Evolutionary conservation across 345 rosid genomes (phyloP).

Genomic region (Clausena lansium): DNA sequence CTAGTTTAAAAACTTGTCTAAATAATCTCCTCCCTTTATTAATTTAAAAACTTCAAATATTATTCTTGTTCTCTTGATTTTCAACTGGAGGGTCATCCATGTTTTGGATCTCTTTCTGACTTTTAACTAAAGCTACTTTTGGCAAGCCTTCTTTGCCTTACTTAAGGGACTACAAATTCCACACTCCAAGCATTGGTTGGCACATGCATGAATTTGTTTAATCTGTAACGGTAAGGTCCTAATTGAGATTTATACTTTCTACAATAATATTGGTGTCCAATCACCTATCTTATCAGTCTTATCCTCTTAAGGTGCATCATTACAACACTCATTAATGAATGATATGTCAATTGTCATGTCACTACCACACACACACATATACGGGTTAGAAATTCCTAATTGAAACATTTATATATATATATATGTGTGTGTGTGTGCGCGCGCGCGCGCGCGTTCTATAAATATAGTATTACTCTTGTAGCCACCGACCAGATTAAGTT

Average conservation of each 20-base stretch:
- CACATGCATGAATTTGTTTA: neutral
- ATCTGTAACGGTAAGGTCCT: slow-evolving; percentile 9
- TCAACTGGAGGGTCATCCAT: slow-evolving; percentile 28
- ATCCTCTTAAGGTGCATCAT: neutral
- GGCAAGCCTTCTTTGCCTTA: slow-evolving; percentile 22
- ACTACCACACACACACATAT: no score
- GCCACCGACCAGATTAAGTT: no score
- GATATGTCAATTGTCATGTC: no score
- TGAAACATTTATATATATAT: no score
- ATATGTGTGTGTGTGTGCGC: no score
- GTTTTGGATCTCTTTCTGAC: slow-evolving; percentile 14
- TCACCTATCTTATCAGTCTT: neutral
- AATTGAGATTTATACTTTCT: slow-evolving; percentile 8
- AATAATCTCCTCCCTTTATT: slow-evolving; percentile 2
- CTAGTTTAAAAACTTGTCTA: slow-evolving; percentile 5
- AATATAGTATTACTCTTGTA: no score
- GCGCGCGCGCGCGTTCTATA: no score
- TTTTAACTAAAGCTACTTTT: slow-evolving; percentile 9
- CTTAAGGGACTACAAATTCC: slow-evolving; percentile 22
- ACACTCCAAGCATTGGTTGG: slow-evolving; percentile 1
- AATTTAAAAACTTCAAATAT: neutral
- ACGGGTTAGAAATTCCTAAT: no score
- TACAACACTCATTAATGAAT: neutral
- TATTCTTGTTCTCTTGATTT: slow-evolving; percentile 40
- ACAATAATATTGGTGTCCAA: neutral